Base-by-base conservation (phyloP, 2,329 filamentous ascomycete genomes). In the Colletotrichum theobromicola region DNA sequence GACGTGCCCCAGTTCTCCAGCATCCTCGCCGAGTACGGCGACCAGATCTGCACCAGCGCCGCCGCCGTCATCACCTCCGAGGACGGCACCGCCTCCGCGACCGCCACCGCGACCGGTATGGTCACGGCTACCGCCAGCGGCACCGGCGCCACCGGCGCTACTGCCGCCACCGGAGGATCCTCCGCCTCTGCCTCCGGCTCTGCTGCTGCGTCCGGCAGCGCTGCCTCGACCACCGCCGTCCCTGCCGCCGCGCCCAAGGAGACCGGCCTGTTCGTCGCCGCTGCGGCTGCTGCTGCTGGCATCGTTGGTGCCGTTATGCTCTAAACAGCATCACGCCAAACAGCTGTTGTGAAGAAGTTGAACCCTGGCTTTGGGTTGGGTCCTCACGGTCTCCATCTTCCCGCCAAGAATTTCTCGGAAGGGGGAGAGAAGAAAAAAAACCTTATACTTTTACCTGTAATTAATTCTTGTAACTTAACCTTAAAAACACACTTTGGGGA, bases 1-100 rank as follows among this genome's bases (percentile, higher is more conserved):
- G 79, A 82, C 34, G 79, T 79, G n/a, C 79, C 80, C 32, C 24
- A 30, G 13, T 32, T 72, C 68, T 61, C 61, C 26, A 16, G 37
- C 21, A 10, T 57, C 12, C n/a, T 76, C 24, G 32, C 32, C 15
- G 34, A 26, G 32, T 67, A 35, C 57, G 62, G 62, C 32, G 24
- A 28, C 53, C 32, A 21, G 12, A 28, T 74, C 26, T 74, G 72
- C 72, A 63, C 67, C 7, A 74, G 68, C 16, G 72, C 62, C 2
- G 42, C 61, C 10, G 62, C 37, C 1, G 35, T 16, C n/a, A 37
- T 74, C 32, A 74, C 67, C 50, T 26, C 37, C 7, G 35, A 42
- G 24, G 18, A 26, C 24, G 35, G 24, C 28, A 24, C 42, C 15
- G 63, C 42, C 9, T 21, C 63, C 12, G 42, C 42, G n/a, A 1